A percentile compares a stretch with the other conserved stretches of the same genome.
Conservation (phyloP, 2,329 filamentous ascomycete genomes). For the Akanthomyces uredinophilus region DNA sequence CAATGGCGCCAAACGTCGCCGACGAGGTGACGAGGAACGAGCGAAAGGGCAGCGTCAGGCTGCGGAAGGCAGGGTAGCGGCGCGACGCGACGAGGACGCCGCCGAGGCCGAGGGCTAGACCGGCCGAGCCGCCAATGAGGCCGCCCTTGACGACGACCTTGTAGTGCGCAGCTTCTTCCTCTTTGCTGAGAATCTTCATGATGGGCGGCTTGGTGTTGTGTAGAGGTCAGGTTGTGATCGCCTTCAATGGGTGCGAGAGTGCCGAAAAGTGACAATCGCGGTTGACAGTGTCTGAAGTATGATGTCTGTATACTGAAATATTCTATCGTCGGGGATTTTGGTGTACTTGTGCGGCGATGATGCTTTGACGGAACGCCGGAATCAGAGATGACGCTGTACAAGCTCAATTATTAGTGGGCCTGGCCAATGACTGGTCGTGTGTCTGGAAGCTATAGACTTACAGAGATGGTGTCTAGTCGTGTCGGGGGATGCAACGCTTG, state of each 20-base stretch:
- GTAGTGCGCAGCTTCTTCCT: constrained; percentile 89
- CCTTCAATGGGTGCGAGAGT: background rate
- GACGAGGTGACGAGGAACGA: constrained; percentile 81
- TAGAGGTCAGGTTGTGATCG: background rate
- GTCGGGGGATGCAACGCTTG: background rate
- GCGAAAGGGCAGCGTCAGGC: constrained; percentile 83
- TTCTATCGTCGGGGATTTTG: background rate
- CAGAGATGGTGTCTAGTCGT: background rate
- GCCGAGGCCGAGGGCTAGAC: constrained; percentile 60
- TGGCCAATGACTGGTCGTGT: background rate
- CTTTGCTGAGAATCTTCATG: constrained; percentile 95
- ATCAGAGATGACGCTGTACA: constrained; percentile 6
- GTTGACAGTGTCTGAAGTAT: background rate
- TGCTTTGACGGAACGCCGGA: background rate
- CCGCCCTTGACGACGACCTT: constrained; percentile 74
- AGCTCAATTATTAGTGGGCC: constrained; percentile 4
- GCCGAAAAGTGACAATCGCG: background rate
- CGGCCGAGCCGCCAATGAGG: constrained; percentile 63
- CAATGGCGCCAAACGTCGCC: constrained; percentile 81
- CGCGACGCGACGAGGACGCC: constrained; percentile 64
- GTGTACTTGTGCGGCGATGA: background rate
- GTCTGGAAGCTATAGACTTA: background rate
- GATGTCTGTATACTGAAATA: background rate
- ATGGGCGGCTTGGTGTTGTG: constrained; percentile 22
- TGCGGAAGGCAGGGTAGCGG: constrained; percentile 72